Evolutionary conservation across 164 flowering plant genomes (phyloP), one percentile per base, ranked within the genome.

Genomic region (Umbellularia californica): DNA sequence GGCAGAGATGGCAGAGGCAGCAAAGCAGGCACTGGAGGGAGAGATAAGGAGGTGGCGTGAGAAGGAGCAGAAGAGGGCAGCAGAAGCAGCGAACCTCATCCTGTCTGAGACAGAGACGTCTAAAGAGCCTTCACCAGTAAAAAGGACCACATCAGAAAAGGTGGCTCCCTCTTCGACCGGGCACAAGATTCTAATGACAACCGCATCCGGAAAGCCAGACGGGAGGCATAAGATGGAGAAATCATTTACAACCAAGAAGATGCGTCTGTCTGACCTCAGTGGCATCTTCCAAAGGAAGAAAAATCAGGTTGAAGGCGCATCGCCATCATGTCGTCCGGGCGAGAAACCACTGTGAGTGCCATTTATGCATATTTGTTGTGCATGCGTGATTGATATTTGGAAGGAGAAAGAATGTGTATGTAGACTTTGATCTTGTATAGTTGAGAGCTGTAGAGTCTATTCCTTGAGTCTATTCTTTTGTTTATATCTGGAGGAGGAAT

Each of bases 1-100:
- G 80, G 97, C 96, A 23, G 92, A 92, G 79, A 92, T 86, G 92
- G 92, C 98, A 7, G 94, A 90, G 78, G 93, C 95, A 22, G 99
- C 98, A 35, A 95, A 87, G 78, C 87, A 73, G 72, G 98, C 95
- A 15, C 90, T 88, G 27, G 89, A 88, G 70, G 85, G 88, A 66
- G 92, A 88, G 76, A 95, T 95, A 0, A 78, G 87, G 73, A 85
- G 88, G 77, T 90, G 97, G 97, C 86, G 93, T 6, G 92, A 95
- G 77, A 74, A 88, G 50, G 98, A 95, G 79, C 90, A 88, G 47
- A 93, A 92, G 87, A 90, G 83, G 73, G 94, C 94, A 58, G 89
- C 90, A 51, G 97, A 92, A 83, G 79, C 90, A 58, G 97, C 95
- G n/a, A 69, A 93, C 9, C 83, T 82, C 19, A 85, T 91, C 72